Conservation (phyloP, 768 basidiomycete species). For the Mycena galopus region DNA sequence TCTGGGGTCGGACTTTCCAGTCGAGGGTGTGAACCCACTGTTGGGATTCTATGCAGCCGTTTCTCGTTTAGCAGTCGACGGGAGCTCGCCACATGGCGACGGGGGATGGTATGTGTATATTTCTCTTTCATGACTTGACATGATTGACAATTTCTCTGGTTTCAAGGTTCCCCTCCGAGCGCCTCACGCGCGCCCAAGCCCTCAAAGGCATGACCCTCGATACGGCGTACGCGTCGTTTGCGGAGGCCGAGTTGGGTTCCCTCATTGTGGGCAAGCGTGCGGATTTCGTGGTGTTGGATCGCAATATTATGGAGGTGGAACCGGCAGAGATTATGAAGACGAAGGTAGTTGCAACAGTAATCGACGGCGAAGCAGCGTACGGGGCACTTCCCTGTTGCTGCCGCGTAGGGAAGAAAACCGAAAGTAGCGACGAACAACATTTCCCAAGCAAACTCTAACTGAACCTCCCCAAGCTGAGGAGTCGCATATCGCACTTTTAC, state of each 20-base stretch:
- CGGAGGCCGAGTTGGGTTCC: conserved; percentile 78
- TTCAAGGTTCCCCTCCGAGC: conserved; percentile 80
- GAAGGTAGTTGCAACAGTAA: conserved; percentile 77
- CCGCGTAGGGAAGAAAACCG: too few species aligned
- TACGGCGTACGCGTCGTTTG: conserved; percentile 89
- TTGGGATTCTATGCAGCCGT: conserved; percentile 93
- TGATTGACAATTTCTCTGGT: background rate
- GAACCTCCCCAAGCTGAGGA: too few species aligned
- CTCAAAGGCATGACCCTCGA: conserved; percentile 93
- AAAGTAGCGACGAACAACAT: too few species aligned
- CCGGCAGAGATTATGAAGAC: conserved; percentile 72
- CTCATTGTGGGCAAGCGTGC: conserved; percentile 84
- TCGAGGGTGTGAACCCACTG: conserved; percentile 91
- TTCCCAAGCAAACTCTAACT: too few species aligned
- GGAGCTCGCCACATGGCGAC: conserved; percentile 84
- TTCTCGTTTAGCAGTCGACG: conserved; percentile 74
- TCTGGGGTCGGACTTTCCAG: conserved; percentile 94
- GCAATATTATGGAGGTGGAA: conserved; percentile 81
- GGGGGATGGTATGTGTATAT: conserved; percentile 78
- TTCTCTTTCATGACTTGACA: background rate
- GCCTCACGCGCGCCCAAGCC: conserved; percentile 84
- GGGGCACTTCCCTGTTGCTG: too few species aligned
- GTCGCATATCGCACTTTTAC: too few species aligned
- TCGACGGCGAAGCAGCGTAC: conserved; percentile 79
- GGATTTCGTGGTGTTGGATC: conserved; percentile 88